These are phyloP conservation scores for Ganoderma multipileum DNA, from an alignment of 1,284 basidiomycete species.

Conservation along the genomic window DNA sequence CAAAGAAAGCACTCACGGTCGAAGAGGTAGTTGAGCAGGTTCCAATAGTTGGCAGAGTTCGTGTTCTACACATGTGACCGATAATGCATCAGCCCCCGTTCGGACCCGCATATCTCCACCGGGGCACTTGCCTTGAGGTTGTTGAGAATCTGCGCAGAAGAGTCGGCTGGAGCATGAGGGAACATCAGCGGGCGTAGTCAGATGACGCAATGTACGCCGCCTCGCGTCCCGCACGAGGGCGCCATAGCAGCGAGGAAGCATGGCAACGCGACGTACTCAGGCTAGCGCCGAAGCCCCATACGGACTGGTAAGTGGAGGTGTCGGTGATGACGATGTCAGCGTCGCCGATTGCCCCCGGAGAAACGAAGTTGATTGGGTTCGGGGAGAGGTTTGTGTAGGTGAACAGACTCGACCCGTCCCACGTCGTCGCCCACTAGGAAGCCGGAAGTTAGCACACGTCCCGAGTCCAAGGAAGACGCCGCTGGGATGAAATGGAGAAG, in stretches of 20 bases:
- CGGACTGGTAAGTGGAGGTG: constrained; percentile 48
- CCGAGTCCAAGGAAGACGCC: not conserved
- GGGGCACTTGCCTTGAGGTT: constrained; percentile 48
- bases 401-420: constrained; percentile 44
- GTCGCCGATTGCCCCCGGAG: constrained; percentile 47
- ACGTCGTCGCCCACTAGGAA: constrained; percentile 44
- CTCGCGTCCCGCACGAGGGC: not conserved
- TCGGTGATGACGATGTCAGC: constrained; percentile 55
- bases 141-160: constrained; percentile 52
- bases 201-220: constrained; percentile 14
- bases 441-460: not conserved
- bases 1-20: constrained; percentile 42
- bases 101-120: constrained; percentile 7
- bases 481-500: constrained; percentile 3
- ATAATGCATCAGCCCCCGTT: not conserved
- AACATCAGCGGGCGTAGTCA: constrained; percentile 9
- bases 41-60: constrained; percentile 51
- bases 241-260: constrained; percentile 20
- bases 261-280: constrained; percentile 44
- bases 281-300: constrained; percentile 55
- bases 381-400: constrained; percentile 39
- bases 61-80: constrained; percentile 38
- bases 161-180: constrained; percentile 47
- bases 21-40: constrained; percentile 52
- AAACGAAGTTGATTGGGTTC: constrained; percentile 45